A percentile compares a stretch with the other conserved stretches of the same genome.
Conservation (phyloP, 2,329 filamentous ascomycete species). For the Exophiala lecanii-corni region DNA sequence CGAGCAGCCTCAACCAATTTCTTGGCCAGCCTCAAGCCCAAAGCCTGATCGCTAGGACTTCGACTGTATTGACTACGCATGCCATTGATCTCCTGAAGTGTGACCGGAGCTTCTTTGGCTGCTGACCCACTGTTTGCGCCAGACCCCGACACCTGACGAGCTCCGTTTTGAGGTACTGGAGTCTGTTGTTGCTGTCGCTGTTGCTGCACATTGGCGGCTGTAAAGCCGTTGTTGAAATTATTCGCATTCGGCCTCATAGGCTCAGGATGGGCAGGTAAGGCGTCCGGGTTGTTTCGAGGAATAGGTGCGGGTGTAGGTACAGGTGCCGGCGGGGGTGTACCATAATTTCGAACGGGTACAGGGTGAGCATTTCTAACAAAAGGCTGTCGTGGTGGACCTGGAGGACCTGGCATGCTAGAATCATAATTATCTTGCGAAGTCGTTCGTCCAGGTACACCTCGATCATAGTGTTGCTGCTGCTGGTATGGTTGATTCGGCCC, state of each 20-base stretch:
- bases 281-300: constrained; percentile 49
- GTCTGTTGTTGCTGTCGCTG: constrained; percentile 8
- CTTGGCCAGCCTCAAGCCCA: constrained; percentile 71
- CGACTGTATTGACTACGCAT: constrained; percentile 65
- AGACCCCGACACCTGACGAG: constrained; percentile 1
- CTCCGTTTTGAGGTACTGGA: constrained; percentile 1
- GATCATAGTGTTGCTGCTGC: constrained; percentile 12
- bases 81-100: constrained; percentile 69
- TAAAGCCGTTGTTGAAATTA: constrained; percentile 38
- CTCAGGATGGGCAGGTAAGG: constrained; percentile 51
- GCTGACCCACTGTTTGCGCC: not conserved
- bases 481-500: constrained; percentile 15
- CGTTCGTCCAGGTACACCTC: constrained; percentile 16
- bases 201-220: constrained; percentile 46
- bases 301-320: constrained; percentile 2
- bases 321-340: constrained; percentile 2
- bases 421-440: constrained; percentile 16
- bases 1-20: constrained; percentile 80
- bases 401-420: constrained; percentile 25
- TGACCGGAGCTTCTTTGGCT: constrained; percentile 51
- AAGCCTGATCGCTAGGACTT: constrained; percentile 67
- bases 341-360: constrained; percentile 20
- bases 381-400: constrained; percentile 9
- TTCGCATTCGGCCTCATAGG: constrained; percentile 48
- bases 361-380: constrained; percentile 19